Evolutionary conservation across 2,329 filamentous ascomycete genomes (phyloP), one percentile per base, ranked within the genome.

Genomic region (Microcyclospora pomicola): DNA sequence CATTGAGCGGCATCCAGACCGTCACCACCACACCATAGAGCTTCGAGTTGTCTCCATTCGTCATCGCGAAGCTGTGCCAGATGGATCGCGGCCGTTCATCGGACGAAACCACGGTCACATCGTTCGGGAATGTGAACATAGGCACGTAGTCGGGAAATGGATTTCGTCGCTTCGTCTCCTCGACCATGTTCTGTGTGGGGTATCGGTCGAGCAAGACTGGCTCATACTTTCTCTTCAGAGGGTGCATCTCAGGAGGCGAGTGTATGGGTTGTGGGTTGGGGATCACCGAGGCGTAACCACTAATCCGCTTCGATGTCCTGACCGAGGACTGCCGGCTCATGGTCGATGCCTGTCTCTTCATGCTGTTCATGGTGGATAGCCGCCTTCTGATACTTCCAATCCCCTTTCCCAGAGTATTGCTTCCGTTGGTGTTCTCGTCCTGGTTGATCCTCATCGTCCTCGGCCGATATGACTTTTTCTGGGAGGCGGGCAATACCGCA

Each of bases 41-140:
- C 58, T 91, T 93, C 39, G 84, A 82, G 51, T 85, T 88, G 56
- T 96, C 87, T 39, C 83, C 82, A 15, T 81, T 82, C 2, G 91
- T 98, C 91, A 98, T 96, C 44, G 85, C 87, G 56, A 98, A 98
- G 35, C 91, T 91, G 62, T 98, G 91, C 91, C 91, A 98, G 15
- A 87, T 95, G n/a, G 91, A 88, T 44, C 86, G 73, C 1, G 91
- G 91, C 44, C 87, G 74, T 57, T 94, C 85, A 54, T 98, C 91
- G 1, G 87, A 87, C 1, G 91, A 95, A 9, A 96, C 84, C 37
- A 98, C 91, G 46, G 86, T 86, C 50, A 98, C 91, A 59, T 98
- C 91, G 60, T 96, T 95, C 33, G 91, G 91, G 53, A 96, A 98
- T 38, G 91, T 87, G 61, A 98, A 98, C 91, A 98, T 96, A 40